Evolutionary conservation across 2,329 filamentous ascomycete species (phyloP).

Genomic region (Xylaria arbuscula): DNA sequence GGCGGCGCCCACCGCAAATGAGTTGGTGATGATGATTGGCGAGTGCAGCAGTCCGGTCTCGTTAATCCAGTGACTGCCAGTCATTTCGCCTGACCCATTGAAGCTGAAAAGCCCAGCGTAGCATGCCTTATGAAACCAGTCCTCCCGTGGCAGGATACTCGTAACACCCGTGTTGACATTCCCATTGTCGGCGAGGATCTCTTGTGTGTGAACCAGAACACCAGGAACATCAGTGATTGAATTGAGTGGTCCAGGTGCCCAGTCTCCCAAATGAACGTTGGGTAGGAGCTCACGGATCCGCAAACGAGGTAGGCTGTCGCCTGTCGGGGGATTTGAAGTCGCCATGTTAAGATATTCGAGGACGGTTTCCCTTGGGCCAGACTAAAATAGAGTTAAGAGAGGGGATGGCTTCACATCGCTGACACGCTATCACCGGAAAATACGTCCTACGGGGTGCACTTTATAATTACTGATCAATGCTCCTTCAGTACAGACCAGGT

Average conservation of each 20-base stretch:
- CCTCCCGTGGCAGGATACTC: constrained; percentile 58
- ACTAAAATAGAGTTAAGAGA: neutral
- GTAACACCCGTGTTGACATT: constrained; percentile 63
- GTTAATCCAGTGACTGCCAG: constrained; percentile 69
- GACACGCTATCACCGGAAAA: neutral
- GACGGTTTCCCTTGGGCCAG: neutral
- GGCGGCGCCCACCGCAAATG: constrained; percentile 66
- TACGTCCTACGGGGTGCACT: constrained; percentile 1
- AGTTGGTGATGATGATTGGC: constrained; percentile 70
- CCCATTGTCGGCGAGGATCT: constrained; percentile 52
- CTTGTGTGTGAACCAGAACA: constrained; percentile 59
- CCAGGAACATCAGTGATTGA: constrained; percentile 63
- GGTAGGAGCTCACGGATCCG: constrained; percentile 60
- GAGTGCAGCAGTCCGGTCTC: constrained; percentile 69
- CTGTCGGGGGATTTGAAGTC: constrained; percentile 19
- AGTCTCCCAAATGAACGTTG: constrained; percentile 56
- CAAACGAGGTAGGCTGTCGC: constrained; percentile 40
- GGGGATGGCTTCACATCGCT: neutral
- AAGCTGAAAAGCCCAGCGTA: constrained; percentile 68
- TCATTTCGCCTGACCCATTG: constrained; percentile 73
- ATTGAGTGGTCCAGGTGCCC: constrained; percentile 59
- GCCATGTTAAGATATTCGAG: constrained; percentile 25
- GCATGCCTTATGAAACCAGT: constrained; percentile 59
- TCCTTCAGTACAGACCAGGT: neutral
- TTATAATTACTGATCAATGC: constrained; percentile 16